Evolutionary conservation across 192 early-diverging fungal species (phyloP).

Genomic region (Dispira simplex): DNA sequence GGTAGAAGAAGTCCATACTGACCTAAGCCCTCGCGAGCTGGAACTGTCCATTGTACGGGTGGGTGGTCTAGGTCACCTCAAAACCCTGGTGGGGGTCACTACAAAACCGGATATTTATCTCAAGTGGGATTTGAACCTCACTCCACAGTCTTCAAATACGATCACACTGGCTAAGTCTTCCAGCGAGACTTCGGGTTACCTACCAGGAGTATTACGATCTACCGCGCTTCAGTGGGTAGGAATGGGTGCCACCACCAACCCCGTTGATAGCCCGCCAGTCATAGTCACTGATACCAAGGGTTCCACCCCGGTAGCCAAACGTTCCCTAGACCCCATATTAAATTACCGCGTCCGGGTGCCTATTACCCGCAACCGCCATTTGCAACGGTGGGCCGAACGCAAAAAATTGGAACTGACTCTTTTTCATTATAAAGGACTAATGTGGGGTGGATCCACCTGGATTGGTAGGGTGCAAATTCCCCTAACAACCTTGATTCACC

Average conservation of each 20-base stretch:
- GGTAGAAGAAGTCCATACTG: background rate
- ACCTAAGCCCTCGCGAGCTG: background rate
- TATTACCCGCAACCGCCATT: background rate
- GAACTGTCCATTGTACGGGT: background rate
- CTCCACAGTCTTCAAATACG: background rate
- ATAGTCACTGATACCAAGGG: background rate
- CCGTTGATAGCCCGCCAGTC: background rate
- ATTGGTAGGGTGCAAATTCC: background rate
- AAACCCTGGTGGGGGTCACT: background rate
- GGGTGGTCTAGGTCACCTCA: background rate
- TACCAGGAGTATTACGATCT: background rate
- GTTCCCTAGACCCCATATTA: background rate
- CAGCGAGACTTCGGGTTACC: background rate
- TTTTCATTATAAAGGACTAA: background rate
- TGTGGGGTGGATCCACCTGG: constrained; percentile 7
- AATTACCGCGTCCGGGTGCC: background rate
- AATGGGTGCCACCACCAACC: background rate
- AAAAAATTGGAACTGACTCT: background rate
- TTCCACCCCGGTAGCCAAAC: background rate
- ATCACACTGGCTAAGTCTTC: background rate
- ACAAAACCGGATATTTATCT: background rate
- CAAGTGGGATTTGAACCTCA: constrained; percentile 1
- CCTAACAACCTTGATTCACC: background rate
- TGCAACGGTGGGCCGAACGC: background rate
- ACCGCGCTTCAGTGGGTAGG: too few species aligned